phyloP scores from a whole-genome alignment of 805 yeast species.

The Candida incommunis region DNA sequence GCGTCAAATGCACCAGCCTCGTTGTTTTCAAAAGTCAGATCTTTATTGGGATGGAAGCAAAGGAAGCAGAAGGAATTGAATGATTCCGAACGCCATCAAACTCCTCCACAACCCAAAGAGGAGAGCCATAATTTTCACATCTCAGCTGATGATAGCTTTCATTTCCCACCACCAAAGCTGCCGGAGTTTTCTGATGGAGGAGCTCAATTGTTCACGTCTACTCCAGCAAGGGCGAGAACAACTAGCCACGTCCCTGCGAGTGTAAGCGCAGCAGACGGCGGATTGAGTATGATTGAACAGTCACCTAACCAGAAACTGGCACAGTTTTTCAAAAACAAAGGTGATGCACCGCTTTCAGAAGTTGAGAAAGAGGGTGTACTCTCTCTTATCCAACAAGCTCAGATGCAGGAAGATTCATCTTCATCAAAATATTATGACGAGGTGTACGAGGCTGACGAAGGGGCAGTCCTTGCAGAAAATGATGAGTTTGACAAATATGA shows the following conservation, averaged over 20 bases:
- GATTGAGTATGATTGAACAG: too few relatives aligned
- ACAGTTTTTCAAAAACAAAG: constrained; percentile 57
- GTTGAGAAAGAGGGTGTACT: constrained; percentile 66
- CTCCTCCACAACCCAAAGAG: background rate
- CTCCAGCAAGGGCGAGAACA: too few relatives aligned
- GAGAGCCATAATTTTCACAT: background rate
- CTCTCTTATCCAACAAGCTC: constrained; percentile 11
- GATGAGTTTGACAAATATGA: background rate
- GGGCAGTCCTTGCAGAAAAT: background rate
- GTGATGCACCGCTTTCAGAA: constrained; percentile 58
- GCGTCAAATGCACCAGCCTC: background rate
- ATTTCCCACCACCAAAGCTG: background rate
- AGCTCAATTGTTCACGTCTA: background rate
- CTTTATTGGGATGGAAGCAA: background rate
- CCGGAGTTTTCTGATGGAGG: background rate
- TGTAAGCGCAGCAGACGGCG: background rate
- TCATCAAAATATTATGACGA: background rate
- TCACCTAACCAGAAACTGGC: constrained; percentile 50
- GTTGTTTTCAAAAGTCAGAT: background rate
- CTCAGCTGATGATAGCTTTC: background rate
- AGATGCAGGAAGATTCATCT: background rate
- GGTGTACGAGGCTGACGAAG: background rate
- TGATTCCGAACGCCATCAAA: background rate
- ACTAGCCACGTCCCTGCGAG: background rate
- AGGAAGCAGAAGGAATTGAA: background rate